Base-by-base conservation (phyloP, 169 alveolate species). In the Cryptosporidium xiaoi region DNA sequence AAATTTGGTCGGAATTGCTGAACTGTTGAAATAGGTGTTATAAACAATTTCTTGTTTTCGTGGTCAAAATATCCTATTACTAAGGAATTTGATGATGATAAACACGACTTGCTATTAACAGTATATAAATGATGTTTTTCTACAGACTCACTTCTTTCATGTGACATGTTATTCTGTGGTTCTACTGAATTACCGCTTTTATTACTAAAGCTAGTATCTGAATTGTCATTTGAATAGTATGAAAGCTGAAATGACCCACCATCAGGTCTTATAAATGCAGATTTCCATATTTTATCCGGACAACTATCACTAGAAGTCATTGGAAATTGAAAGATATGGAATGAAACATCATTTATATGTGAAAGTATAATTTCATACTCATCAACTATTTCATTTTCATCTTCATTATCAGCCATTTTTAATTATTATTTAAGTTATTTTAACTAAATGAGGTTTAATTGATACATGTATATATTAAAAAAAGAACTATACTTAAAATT, bases 1-100 rank as follows among this genome's bases (percentile, higher is more conserved):
- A 77, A 77, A 33, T 77, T 77, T 58, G 87, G 87, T 31, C 87
- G 71, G 56, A 77, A 77, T 34, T 77, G 87, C 29, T 77, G 87
- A 1, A 77, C 64, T 60, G 77, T 56, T 7, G 87, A 77, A 60
- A 77, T 56, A 33, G 87, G 87, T 27, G 87, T 58, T 56, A 77
- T 77, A 77, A 29, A 77, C 31, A 77, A 77, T 10, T 77, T 77
- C 51, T 77, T 77, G 12, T 77, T 77, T 34, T 15, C 71, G 8
- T 77, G 87, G 56, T 77, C 71, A 48, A 77, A 60, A 46, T 77
- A 62, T 16, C 87, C 87, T 34, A 64, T 64, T 34, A 77, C 71
- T 40, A 77, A 40, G n/a, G 77, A 60, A 62, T 62, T 77, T 34
- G 87, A n/a, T 15, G 87, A 60, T 20, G 87, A 77, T 18, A 77